Evolutionary conservation across 75 land plant genomes (phyloP), one percentile per base, ranked within the genome.

Genomic region (Adiantum capillusveneris): DNA sequence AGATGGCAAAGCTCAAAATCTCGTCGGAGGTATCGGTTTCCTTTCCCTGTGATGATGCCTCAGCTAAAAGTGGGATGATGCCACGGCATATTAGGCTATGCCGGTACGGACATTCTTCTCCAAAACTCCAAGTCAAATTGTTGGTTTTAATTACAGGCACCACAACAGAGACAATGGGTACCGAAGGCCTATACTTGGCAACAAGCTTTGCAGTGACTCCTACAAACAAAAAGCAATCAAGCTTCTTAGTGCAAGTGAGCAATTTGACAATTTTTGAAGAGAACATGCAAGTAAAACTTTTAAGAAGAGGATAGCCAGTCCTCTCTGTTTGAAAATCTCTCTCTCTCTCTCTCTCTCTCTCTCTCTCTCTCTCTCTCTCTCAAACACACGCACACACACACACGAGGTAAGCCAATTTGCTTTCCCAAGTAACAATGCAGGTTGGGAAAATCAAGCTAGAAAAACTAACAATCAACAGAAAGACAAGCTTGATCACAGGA

Each of bases 201-300:
- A 71, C 74, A 1, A 71, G 57, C 69, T 65, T 71, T 18, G 74
- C 74, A 6, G 55, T 53, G 31, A 67, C 78, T 34, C 87, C 87
- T 57, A 79, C 84, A 21, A 46, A 46, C 14, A 46, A 6, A 21
- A 3, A 46, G n/a, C n/a, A n/a, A n/a, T n/a, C n/a, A n/a, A n/a
- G n/a, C n/a, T n/a, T n/a, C n/a, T n/a, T n/a, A n/a, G n/a, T n/a
- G n/a, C n/a, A 41, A 9, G 43, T 9, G 43, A 41, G 9, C 43
- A 41, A 9, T 41, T 14, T 14, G 14, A 14, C 43, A 9, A 41
- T 41, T 41, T 9, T 41, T 9, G 14, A 9, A 41, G 14, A 9
- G 14, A 41, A 9, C 9, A 9, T 41, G 43, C 14, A 9, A 9
- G 14, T 41, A 41, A 41, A 41, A 9, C 12, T 9, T 14, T 9